Evolutionary conservation across 2,329 filamentous ascomycete genomes (phyloP), one percentile per base, ranked within the genome.

Genomic region (Microascus cirrosus): DNA sequence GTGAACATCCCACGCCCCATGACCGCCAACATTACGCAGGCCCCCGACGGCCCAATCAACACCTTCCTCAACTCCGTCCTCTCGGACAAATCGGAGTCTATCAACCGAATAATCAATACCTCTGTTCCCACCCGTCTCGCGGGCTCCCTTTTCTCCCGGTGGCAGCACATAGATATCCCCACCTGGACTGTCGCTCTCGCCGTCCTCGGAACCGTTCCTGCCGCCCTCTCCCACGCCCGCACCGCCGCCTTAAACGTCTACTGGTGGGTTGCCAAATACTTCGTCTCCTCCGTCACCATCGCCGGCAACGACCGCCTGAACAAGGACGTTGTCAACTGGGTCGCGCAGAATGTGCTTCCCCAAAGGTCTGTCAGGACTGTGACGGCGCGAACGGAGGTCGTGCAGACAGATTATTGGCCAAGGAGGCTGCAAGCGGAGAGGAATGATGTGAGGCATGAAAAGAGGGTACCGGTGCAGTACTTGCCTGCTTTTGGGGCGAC

Each of bases 261-360:
- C 59, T 71, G 69, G 66, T 70, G 67, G 65, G 61, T 71, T 4
- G 66, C 70, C 2, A 63, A 66, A 2, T 72, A 72, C 60, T 66
- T 72, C 56, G 72, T 70, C 0, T 68, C 71, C 2, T 69, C 70
- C 4, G 67, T 73, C 20, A 71, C 69, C 24, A 69, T 73, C 54
- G 65, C 66, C 1, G 67, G 66, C n/a, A 66, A 64, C 39, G 71
- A 73, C 61, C 65, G 68, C 7, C 67, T 73, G 52, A 73, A 72
- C 61, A 63, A 66, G 7, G 70, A 73, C 53, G 69, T 72, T 3
- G 62, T 73, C 54, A 71, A 70, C 64, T 73, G 70, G 70, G 61
- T 73, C 8, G 69, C 69, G 2, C 65, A 69, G 39, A 65, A 71
- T 7, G 66, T 73, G 2, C 67, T 73, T 15, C 58, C 62, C 13